Percentiles rank a stretch among this genome's conserved stretches.
Evolutionary conservation across 148 eudicot genomes (phyloP).

Genomic region (Pouteria glomerata): DNA sequence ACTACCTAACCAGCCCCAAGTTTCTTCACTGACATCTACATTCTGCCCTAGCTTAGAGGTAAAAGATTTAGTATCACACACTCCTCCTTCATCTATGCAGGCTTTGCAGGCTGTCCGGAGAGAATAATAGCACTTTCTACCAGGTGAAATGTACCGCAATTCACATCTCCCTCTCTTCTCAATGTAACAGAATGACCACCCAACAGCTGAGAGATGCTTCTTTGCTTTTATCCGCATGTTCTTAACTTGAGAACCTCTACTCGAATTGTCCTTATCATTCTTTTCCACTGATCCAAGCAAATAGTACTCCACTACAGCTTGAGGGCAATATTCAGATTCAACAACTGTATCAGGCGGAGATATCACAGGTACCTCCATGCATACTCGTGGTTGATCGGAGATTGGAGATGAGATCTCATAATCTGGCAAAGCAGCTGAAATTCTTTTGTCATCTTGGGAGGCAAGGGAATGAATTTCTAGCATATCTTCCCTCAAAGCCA

Average conservation of each 20-base stretch:
- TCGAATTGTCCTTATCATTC: background rate
- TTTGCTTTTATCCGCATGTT: conserved; percentile 31
- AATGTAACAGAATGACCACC: conserved; percentile 49
- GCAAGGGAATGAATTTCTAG: conserved; percentile 12
- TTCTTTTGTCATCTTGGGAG: conserved; percentile 11
- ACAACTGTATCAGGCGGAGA: background rate
- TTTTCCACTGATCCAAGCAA: conserved; percentile 4
- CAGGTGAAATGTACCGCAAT: conserved; percentile 46
- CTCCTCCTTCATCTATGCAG: conserved; percentile 24
- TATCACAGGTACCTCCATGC: background rate
- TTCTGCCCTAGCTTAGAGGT: conserved; percentile 14
- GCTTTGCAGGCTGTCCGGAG: conserved; percentile 45
- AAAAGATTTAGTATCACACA: conserved; percentile 3
- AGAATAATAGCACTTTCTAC: conserved; percentile 33
- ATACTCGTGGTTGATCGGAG: background rate
- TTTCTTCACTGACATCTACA: conserved; percentile 13
- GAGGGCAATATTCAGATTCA: conserved; percentile 47
- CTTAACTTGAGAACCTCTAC: background rate
- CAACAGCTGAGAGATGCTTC: conserved; percentile 55
- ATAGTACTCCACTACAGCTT: conserved; percentile 38
- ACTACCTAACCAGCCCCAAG: conserved; percentile 9
- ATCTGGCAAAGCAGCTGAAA: conserved; percentile 3
- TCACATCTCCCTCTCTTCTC: background rate
- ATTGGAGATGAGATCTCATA: background rate
- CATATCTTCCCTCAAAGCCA: background rate